A percentile compares a stretch with the other conserved stretches of the same genome.
phyloP scores from a whole-genome alignment of 257 asterid genomes.

The Solanum rostratum region DNA sequence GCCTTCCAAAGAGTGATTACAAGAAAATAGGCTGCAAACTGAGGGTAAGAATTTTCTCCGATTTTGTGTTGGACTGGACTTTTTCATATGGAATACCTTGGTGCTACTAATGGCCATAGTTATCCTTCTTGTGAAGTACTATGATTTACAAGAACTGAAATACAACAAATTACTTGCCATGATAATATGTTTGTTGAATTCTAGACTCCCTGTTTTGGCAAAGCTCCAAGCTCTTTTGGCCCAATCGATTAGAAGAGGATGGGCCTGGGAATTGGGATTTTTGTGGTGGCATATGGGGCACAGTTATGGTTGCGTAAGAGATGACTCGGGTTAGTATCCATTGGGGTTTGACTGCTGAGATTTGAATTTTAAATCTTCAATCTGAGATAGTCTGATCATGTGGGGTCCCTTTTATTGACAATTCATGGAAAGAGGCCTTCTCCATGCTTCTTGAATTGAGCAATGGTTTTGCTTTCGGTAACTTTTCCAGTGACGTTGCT shows the following conservation, averaged over 20 bases:
- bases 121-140: neutral
- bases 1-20: conserved; percentile 77
- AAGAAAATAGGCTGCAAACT: conserved; percentile 90
- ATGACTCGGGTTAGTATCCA: neutral
- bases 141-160: neutral
- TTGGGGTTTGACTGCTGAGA: neutral
- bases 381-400: neutral
- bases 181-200: neutral
- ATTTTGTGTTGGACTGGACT: neutral
- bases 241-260: neutral
- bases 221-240: neutral
- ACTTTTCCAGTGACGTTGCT: neutral
- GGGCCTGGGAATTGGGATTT: neutral
- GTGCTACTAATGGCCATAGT: neutral
- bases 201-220: neutral
- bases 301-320: neutral
- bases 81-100: neutral
- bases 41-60: conserved; percentile 31
- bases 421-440: neutral
- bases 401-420: neutral
- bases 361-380: neutral
- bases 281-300: neutral
- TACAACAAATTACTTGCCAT: neutral
- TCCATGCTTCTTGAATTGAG: neutral
- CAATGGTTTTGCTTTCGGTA: neutral